Percentiles rank a stretch among this genome's conserved stretches.
Conservation (phyloP, 2,329 filamentous ascomycete species). For the Magnaporthales sp. region DNA sequence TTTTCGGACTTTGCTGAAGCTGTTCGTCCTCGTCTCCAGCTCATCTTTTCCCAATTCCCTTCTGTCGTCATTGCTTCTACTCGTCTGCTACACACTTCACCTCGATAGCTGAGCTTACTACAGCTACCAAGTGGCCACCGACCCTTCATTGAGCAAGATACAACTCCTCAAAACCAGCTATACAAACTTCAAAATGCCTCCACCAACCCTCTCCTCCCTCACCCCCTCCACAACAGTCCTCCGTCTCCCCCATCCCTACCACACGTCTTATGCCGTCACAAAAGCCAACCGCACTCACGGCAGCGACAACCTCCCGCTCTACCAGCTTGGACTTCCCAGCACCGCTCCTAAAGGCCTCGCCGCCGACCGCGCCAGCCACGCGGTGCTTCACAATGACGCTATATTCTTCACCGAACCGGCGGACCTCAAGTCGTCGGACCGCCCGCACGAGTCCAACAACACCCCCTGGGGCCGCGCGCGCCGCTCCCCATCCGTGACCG, state of each 20-base stretch:
- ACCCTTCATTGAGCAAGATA: neutral
- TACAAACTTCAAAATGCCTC: slow-evolving; percentile 4
- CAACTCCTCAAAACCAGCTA: neutral
- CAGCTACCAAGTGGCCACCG: neutral
- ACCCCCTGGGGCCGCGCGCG: slow-evolving; percentile 48
- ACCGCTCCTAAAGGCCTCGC: slow-evolving; percentile 7
- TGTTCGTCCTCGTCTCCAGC: neutral
- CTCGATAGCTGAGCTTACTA: neutral
- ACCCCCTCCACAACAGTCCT: slow-evolving; percentile 14
- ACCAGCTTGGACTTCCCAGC: slow-evolving; percentile 10
- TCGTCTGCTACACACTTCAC: neutral
- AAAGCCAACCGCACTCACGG: slow-evolving; percentile 7
- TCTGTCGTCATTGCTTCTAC: neutral
- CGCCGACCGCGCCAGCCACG: slow-evolving; percentile 6
- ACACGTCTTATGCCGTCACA: slow-evolving; percentile 17
- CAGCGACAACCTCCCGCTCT: slow-evolving; percentile 6
- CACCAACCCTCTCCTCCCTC: neutral
- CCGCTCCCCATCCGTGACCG: slow-evolving; percentile 36
- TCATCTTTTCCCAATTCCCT: neutral
- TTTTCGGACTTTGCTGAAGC: neutral
- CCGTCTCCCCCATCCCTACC: slow-evolving; percentile 21
- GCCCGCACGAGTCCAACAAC: slow-evolving; percentile 39
- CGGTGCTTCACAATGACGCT: slow-evolving; percentile 17
- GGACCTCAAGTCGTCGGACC: slow-evolving; percentile 20
- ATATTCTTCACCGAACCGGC: slow-evolving; percentile 22